Evolutionary conservation across 352 stramenopile genomes (phyloP), one percentile per base, ranked within the genome.

Genomic region (Phytophthora pistaciae): DNA sequence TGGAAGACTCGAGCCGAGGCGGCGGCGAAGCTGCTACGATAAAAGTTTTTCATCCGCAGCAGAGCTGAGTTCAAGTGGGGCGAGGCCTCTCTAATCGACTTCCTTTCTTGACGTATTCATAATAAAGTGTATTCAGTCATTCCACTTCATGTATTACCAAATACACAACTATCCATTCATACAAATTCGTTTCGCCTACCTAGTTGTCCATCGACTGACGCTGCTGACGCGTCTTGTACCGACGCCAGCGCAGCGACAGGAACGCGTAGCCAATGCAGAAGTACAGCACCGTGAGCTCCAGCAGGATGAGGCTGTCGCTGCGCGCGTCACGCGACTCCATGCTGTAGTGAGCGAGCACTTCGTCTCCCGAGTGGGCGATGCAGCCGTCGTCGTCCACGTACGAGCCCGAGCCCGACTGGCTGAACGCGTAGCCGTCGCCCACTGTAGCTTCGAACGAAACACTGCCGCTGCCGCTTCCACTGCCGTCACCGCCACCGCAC

Each of bases 331-430:
- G 76, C 27, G 71, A 67, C 3, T 58, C 42, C 74, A 87, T 82
- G 55, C 70, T 84, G 74, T 91, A 84, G 68, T 88, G 77, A 13
- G 66, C 42, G 3, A 92, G 75, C 48, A 92, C 84, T 50, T 84
- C 66, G 13, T 70, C 56, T 5, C 84, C 82, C 6, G 74, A 83
- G 54, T 69, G 68, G 3, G 74, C 82, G 40, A 82, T 72, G 61
- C 82, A 91, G 7, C 59, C 71, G 33, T 75, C 64, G 1, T 67
- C 70, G 0, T 62, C 20, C 8, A 59, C 52, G 54, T 27, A 67
- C 10, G 69, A 80, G 5, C 69, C 69, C 8, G 61, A 78, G 5
- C 52, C 52, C 1, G 61, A 75, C 44, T 63, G 68, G 23, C 55
- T 69, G 67, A 73, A 68, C 36, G 59, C 63, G 40, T 67, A 64